phyloP scores from a whole-genome alignment of 192 early-diverging fungal genomes.

The Coemansia sp. region DNA sequence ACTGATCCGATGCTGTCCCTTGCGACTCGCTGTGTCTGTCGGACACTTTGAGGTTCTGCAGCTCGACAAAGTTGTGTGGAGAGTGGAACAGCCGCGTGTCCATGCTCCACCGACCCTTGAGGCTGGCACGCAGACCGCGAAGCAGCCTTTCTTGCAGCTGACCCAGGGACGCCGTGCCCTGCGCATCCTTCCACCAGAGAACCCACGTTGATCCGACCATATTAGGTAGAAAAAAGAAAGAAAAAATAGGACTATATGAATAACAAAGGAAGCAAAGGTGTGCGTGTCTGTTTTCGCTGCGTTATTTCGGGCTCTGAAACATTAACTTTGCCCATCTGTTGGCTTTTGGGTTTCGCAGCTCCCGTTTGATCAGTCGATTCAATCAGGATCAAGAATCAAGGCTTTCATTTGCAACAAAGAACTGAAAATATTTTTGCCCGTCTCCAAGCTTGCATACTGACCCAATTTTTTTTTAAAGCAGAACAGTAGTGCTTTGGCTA shows the following conservation, averaged over 20 bases:
- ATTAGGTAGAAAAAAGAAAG: background rate
- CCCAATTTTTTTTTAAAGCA: background rate
- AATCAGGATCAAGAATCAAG: background rate
- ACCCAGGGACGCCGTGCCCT: conserved; percentile 47
- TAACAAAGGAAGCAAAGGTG: no score
- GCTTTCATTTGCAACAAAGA: background rate
- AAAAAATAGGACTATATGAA: background rate
- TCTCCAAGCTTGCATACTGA: background rate
- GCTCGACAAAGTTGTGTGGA: conserved; percentile 34
- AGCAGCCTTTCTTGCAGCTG: conserved; percentile 42
- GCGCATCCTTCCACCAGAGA: conserved; percentile 49
- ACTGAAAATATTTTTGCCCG: background rate
- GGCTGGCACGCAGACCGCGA: conserved; percentile 39
- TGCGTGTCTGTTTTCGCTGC: background rate
- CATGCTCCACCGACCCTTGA: conserved; percentile 49
- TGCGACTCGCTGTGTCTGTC: background rate
- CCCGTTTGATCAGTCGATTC: background rate
- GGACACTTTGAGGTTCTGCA: conserved; percentile 34
- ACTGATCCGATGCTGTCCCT: conserved; percentile 44
- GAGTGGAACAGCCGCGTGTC: conserved; percentile 45
- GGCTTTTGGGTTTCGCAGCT: background rate
- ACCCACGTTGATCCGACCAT: conserved; percentile 48
- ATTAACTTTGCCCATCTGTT: no score
- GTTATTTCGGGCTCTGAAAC: background rate
- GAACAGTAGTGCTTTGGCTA: no score